phyloP scores from a whole-genome alignment of 305 asterid genomes.

The Nicotiana rustica region DNA sequence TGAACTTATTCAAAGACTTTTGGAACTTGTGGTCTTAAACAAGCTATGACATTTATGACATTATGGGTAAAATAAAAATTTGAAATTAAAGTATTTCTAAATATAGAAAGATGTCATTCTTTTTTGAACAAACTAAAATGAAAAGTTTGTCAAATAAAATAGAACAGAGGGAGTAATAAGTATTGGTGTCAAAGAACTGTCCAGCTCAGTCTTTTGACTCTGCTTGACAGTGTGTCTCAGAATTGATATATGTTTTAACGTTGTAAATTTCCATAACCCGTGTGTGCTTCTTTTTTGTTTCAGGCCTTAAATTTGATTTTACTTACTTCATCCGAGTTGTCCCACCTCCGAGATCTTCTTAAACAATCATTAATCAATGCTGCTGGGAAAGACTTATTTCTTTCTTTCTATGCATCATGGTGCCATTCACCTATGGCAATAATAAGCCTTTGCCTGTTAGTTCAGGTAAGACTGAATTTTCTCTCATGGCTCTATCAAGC shows the following conservation, averaged over 20 bases:
- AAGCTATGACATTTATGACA: no score
- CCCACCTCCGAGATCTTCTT: slow-evolving; percentile 78
- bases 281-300: slow-evolving; percentile 40
- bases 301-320: slow-evolving; percentile 98
- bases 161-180: no score
- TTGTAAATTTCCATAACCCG: background rate
- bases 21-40: no score
- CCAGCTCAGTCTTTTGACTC: slow-evolving; percentile 1
- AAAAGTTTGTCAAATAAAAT: no score
- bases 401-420: slow-evolving; percentile 95
- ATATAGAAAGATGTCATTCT: no score
- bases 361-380: slow-evolving; percentile 75
- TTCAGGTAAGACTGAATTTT: slow-evolving; percentile 68
- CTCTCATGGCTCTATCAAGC: slow-evolving; percentile 19
- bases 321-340: slow-evolving; percentile 97
- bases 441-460: slow-evolving; percentile 94
- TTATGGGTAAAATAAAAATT: no score
- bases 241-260: background rate
- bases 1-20: no score
- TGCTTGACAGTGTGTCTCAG: no score
- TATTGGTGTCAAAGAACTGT: background rate
- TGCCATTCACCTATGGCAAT: slow-evolving; percentile 99
- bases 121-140: no score
- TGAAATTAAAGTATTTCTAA: background rate
- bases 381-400: slow-evolving; percentile 84